Evolutionary conservation across 306 rosid species (phyloP).

Genomic region (Cicer pinnatifidum): DNA sequence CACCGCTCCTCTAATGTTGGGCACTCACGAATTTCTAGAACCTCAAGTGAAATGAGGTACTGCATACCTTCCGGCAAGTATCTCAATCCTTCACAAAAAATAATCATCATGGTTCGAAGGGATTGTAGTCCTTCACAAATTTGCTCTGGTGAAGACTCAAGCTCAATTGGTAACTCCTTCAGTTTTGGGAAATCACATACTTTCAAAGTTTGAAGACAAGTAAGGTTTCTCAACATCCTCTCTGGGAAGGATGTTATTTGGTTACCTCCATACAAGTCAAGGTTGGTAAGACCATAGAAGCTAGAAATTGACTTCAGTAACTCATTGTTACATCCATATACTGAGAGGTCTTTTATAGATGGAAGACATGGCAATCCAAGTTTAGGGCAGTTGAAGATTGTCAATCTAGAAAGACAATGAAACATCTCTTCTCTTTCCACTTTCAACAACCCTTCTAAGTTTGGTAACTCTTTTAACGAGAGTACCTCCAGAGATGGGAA

Average conservation of each 20-base stretch:
- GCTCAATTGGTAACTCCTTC: slow-evolving; percentile 13
- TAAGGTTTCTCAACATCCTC: not conserved
- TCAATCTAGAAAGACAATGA: not conserved
- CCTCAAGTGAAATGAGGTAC: slow-evolving; percentile 14
- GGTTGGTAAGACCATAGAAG: not conserved
- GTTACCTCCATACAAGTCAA: rapidly evolving
- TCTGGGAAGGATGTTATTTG: not conserved
- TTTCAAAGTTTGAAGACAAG: not conserved
- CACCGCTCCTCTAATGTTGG: not conserved
- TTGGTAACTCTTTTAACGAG: rapidly evolving
- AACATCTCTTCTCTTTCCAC: slow-evolving; percentile 4
- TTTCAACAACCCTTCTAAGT: slow-evolving; percentile 13
- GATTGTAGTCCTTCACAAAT: not conserved
- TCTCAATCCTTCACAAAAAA: not conserved
- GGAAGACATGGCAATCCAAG: slow-evolving; percentile 22
- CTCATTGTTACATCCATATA: not conserved
- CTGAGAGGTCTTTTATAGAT: not conserved
- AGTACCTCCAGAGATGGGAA: slow-evolving; percentile 26
- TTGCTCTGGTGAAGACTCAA: not conserved
- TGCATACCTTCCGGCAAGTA: not conserved
- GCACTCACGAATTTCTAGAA: not conserved
- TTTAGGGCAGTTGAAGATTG: not conserved
- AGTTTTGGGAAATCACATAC: not conserved
- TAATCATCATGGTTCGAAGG: not conserved
- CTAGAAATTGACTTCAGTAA: not conserved